phyloP scores from a whole-genome alignment of 2,329 filamentous ascomycete genomes.

The Colletotrichum incanum region DNA sequence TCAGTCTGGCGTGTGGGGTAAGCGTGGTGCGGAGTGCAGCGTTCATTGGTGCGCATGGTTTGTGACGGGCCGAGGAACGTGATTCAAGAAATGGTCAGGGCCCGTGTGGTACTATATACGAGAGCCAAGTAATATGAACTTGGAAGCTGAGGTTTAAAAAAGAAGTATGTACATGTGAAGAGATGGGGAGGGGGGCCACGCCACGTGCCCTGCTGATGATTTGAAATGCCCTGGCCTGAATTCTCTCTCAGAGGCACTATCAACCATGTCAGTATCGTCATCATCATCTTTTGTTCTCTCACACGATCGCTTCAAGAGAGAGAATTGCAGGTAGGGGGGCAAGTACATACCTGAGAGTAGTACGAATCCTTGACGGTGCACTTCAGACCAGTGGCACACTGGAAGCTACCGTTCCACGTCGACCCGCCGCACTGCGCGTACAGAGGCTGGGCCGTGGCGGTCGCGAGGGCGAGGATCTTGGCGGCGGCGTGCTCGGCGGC shows the following conservation, averaged over 20 bases:
- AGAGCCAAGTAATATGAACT: constrained; percentile 16
- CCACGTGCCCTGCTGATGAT: constrained; percentile 10
- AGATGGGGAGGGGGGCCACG: no score
- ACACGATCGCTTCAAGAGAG: not conserved
- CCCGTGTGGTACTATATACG: constrained; percentile 7
- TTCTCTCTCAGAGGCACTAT: constrained; percentile 28
- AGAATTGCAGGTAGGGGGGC: not conserved
- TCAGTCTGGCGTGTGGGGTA: constrained; percentile 17
- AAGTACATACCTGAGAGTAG: constrained; percentile 41
- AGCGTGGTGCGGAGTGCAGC: not conserved
- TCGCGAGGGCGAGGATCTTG: constrained; percentile 43
- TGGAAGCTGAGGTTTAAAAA: not conserved
- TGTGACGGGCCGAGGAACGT: constrained; percentile 3
- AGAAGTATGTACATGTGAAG: constrained; percentile 19
- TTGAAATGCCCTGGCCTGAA: not conserved
- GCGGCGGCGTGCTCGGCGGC: constrained; percentile 73
- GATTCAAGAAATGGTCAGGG: not conserved
- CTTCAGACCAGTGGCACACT: constrained; percentile 42
- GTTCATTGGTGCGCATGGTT: constrained; percentile 38
- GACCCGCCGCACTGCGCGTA: constrained; percentile 46
- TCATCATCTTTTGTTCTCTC: not conserved
- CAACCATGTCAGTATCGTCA: constrained; percentile 9
- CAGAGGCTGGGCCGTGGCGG: constrained; percentile 26
- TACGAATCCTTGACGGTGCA: constrained; percentile 44
- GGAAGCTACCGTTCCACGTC: constrained; percentile 46